Evolutionary conservation across 2,329 filamentous ascomycete species (phyloP), one percentile per base, ranked within the genome.

Genomic region (Sarocladium kiliense): DNA sequence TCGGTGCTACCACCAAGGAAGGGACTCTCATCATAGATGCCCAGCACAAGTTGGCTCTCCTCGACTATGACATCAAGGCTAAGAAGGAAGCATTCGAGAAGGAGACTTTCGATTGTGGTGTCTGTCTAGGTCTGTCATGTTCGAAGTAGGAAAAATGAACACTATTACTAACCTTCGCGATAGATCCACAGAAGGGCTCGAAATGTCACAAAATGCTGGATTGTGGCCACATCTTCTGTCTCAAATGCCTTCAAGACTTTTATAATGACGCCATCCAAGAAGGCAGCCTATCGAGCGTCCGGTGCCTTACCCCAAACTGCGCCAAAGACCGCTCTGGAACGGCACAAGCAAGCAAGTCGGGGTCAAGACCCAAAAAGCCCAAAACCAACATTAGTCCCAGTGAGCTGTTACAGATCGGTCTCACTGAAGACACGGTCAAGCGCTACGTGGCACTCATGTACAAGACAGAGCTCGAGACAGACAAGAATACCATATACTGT

Each of bases 401-500:
- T 64, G 92, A 97, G 71, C 80, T 97, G 41, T 75, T 91, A 3
- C 85, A 90, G 63, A 90, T 93, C 44, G 86, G 87, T 0, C 71
- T 93, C 1, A 76, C 84, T 2, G 80, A 87, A 57, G 84, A 88
- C 16, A 80, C 79, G 32, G 91, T 97, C 2, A 86, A 89, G 65
- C 87, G 94, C 55, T 99, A 95, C 67, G 89, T 96, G 3, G 85
- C 85, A 36, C 79, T 97, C 58, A 97, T 94, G 73, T 89, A 96
- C 65, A 97, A 97, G 74, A 89, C 88, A 60, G 88, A 91, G 67
- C 82, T 97, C 2, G 94, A 97, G 69, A 86, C 90, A 0, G 92
- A 97, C 71, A 95, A 92, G 65, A 87, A 86, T 57, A 97, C 92
- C 0, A 81, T 97, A 32, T 97, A 96, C 68, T 99, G 94, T 65